Evolutionary conservation across 768 basidiomycete species (phyloP), one percentile per base, ranked within the genome.

Genomic region (Amanita fuliginea): DNA sequence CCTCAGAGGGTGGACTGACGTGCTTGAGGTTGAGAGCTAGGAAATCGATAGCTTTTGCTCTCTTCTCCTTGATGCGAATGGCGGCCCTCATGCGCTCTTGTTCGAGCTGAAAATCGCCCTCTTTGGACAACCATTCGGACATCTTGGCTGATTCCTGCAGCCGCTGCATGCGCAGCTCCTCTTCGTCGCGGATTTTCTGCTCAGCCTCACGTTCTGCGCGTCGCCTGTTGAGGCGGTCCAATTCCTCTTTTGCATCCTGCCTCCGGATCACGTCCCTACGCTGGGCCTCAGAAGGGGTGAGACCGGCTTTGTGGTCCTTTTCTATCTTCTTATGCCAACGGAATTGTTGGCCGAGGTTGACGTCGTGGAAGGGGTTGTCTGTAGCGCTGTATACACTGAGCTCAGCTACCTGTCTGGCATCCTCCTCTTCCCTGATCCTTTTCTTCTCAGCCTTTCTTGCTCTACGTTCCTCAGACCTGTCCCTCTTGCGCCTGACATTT

Each of bases 281-380:
- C 53, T 86, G 83, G 1, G 86, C 73, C 59, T 99, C 96, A 0
- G 81, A 82, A 1, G 81, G 59, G 0, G 82, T 77, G 43, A 98
- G 59, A 1, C 96, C 96, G 52, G 80, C 69, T 67, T 95, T 97
- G 59, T 80, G 77, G 63, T 99, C 96, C 70, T 92, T 91, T 64
- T 99, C 96, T 22, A 81, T 78, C 71, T 99, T 99, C 75, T 99
- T 99, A 69, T 93, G 89, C 96, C 96, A 99, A 51, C 87, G 82
- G 66, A 99, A 99, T 63, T 94, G 91, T 61, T 97, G 90, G 18
- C 83, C 86, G 28, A 98, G 83, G 64, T 98, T 97, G 54, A 90
- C 83, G 58, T 98, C 96, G 67, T 96, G 91, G 72, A 98, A 99
- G 0, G 96, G 96, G 60, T 98, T 99, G 73, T 98, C 94, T 10